Evolutionary conservation across 139 green algal genomes (phyloP).

Genomic region (Pleodorina starrii): DNA sequence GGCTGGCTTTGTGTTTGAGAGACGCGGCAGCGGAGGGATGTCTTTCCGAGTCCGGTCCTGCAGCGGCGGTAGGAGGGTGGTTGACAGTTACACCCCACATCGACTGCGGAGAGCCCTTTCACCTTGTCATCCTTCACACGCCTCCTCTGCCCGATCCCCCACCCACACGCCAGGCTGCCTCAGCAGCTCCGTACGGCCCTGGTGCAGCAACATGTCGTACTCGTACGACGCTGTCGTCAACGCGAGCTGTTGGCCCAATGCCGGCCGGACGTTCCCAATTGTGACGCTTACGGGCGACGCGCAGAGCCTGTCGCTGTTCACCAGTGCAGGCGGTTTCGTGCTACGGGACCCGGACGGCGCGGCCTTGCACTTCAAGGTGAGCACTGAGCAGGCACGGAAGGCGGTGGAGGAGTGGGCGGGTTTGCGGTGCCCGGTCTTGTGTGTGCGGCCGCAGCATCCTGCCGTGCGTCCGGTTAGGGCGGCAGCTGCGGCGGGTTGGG

Average conservation of each 20-base stretch:
- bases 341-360: not conserved
- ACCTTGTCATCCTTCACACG: not conserved
- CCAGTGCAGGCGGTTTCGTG: not conserved
- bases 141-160: not conserved
- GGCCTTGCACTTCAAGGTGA: constrained; percentile 7
- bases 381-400: not conserved
- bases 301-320: not conserved
- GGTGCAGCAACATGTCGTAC: not conserved
- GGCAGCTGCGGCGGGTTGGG: too few relatives aligned
- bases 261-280: not conserved
- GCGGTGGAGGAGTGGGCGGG: too few relatives aligned
- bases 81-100: not conserved
- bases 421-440: too few relatives aligned
- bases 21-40: too few relatives aligned
- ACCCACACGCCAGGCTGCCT: constrained; percentile 20
- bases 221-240: not conserved
- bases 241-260: too few relatives aligned
- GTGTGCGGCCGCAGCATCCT: too few relatives aligned
- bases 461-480: too few relatives aligned
- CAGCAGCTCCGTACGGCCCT: not conserved
- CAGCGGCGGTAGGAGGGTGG: not conserved
- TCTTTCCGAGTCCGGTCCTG: too few relatives aligned
- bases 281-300: not conserved
- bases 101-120: not conserved
- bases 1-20: too few relatives aligned